A percentile compares a stretch with the other conserved stretches of the same genome.
phyloP scores from a whole-genome alignment of 2,329 filamentous ascomycete genomes.

The Hymenoscyphus fraxineus region DNA sequence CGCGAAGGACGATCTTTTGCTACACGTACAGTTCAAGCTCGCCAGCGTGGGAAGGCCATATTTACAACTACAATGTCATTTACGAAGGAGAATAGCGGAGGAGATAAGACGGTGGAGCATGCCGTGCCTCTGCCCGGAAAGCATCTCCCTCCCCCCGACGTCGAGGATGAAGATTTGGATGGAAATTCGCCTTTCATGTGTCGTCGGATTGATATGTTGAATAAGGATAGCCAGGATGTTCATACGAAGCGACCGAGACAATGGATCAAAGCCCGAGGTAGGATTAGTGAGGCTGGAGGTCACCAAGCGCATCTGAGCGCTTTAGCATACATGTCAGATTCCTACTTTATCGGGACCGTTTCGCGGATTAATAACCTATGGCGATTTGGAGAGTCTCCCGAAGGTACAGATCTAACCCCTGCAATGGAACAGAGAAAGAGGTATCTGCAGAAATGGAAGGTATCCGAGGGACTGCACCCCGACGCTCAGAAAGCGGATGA shows the following conservation, averaged over 20 bases:
- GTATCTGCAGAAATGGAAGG: conserved; percentile 41
- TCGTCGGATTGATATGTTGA: conserved; percentile 52
- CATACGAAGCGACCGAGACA: conserved; percentile 65
- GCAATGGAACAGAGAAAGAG: conserved; percentile 44
- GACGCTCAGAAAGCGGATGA: conserved; percentile 6
- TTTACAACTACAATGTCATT: conserved; percentile 96
- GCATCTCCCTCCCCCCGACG: conserved; percentile 34
- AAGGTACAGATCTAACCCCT: not conserved
- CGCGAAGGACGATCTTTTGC: conserved; percentile 86
- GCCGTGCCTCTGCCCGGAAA: conserved; percentile 54
- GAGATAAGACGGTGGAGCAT: conserved; percentile 57
- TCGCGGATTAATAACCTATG: conserved; percentile 76
- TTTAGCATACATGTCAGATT: conserved; percentile 89
- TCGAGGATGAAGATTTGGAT: conserved; percentile 43
- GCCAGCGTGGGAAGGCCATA: conserved; percentile 82
- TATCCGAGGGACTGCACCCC: conserved; percentile 6
- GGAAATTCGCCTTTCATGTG: conserved; percentile 52
- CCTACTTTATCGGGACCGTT: conserved; percentile 89
- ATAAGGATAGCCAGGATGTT: conserved; percentile 48
- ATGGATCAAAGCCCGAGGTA: conserved; percentile 73
- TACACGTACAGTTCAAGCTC: conserved; percentile 92
- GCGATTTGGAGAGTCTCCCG: conserved; percentile 52
- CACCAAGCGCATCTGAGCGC: conserved; percentile 79
- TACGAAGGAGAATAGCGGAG: conserved; percentile 60
- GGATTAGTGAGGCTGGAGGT: conserved; percentile 69